Evolutionary conservation across 441 rosid genomes (phyloP).

Genomic region (Populus hybrid): DNA sequence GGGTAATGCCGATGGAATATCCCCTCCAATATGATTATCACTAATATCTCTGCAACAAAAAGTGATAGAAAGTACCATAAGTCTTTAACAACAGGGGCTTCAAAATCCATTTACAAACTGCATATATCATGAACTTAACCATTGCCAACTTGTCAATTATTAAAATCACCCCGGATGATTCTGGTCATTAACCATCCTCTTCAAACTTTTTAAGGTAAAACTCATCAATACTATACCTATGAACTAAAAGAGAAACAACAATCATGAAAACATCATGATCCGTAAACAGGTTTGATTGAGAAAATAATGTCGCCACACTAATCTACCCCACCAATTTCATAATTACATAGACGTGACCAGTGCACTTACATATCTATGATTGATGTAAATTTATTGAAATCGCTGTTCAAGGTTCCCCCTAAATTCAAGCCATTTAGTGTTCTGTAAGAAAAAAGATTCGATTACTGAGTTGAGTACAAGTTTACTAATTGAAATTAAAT

Average conservation of each 20-base stretch:
- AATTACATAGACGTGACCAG: not conserved
- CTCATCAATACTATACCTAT: not conserved
- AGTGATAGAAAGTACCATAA: constrained; percentile 13
- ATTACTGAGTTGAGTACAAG: not conserved
- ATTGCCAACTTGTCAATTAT: not conserved
- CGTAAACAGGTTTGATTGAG: not conserved
- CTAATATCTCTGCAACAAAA: constrained; percentile 70
- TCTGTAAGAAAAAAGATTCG: constrained; percentile 40
- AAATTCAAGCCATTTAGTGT: constrained; percentile 56
- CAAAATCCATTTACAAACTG: not conserved
- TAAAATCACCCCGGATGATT: not conserved
- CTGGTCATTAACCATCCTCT: not conserved
- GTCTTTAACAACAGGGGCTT: not conserved
- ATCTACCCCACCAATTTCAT: not conserved
- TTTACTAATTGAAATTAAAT: not conserved
- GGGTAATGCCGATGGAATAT: constrained; percentile 70
- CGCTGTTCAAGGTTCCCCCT: constrained; percentile 54
- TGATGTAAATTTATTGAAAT: constrained; percentile 52
- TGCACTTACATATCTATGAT: constrained; percentile 67
- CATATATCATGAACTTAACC: not conserved
- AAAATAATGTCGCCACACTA: not conserved
- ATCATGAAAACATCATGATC: not conserved
- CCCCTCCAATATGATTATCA: constrained; percentile 78
- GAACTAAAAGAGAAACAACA: not conserved
- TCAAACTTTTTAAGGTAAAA: not conserved